Base-by-base conservation (phyloP, 169 alveolate genomes). In the Theileria orientalis region DNA sequence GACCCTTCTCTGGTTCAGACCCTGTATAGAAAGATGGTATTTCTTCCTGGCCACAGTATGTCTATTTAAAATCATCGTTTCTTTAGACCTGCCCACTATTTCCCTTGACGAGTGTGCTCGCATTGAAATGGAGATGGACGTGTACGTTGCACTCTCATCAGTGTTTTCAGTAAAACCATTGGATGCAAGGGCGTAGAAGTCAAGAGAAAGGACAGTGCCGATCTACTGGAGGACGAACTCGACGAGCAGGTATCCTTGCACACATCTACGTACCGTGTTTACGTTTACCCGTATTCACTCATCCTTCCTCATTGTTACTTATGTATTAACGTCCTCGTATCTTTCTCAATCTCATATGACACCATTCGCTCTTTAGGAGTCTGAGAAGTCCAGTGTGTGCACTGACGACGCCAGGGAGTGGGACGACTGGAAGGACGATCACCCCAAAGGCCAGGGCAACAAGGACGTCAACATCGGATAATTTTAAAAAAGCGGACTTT, bases 31-130 rank as follows among this genome's bases (percentile, higher is more conserved):
- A 21, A 35, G 21, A 73, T 82, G 60, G 74, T 82, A 0, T 82
- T 82, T 69, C 56, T 74, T 7, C 89, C 89, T 1, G 84, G 89
- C 32, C 89, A 82, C 61, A 66, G 89, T 73, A 64, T 33, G 77
- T 61, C 61, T 1, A 16, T n/a, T 35, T 5, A 11, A 9, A 49
- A 9, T 54, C 11, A 5, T 11, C n/a, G 19, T 11, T 21, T 32
- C 9, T 2, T 19, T 27, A 79, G 87, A 83, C 29, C 51, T 87
- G 52, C 93, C 93, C 13, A 76, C 85, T 1, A 87, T 87, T 30
- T 83, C 93, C 13, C 67, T 87, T 71, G 93, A 83, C n/a, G 91
- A 87, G 49, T 87, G 93, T 60, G 93, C 93, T 2, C 52, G 87
- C 44, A 76, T 87, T n/a, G 93, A 87, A 49, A 84, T 84, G 91